These are phyloP conservation scores for Hemileccinum impolitum DNA, from an alignment of 768 basidiomycete species.

Conservation along the genomic window DNA sequence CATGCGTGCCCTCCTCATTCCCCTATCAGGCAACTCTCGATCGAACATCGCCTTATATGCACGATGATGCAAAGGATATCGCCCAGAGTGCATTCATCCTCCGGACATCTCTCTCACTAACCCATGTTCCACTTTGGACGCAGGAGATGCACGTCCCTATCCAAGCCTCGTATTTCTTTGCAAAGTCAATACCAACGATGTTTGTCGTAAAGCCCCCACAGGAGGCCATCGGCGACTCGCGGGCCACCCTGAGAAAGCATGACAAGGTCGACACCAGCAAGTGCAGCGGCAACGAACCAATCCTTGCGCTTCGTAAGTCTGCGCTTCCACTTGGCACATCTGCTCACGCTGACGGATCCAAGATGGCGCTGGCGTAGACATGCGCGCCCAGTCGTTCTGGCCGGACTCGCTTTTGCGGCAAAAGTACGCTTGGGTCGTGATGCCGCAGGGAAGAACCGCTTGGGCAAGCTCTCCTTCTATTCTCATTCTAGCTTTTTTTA, in stretches of 20 bases:
- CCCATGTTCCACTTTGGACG: slow-evolving; percentile 44
- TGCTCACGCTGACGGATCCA: slow-evolving; percentile 2
- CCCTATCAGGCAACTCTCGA: not conserved
- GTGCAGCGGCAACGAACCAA: slow-evolving; percentile 39
- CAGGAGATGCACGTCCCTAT: slow-evolving; percentile 36
- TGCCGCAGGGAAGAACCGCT: slow-evolving; percentile 79
- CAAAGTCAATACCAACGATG: slow-evolving; percentile 48
- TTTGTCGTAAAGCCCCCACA: slow-evolving; percentile 61
- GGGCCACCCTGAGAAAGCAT: not conserved
- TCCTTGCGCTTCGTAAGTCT: slow-evolving; percentile 62
- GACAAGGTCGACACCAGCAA: not conserved
- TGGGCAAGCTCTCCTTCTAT: slow-evolving; percentile 53
- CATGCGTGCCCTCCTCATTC: slow-evolving; percentile 18
- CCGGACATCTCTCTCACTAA: slow-evolving; percentile 40
- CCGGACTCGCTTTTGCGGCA: slow-evolving; percentile 57
- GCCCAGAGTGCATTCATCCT: slow-evolving; percentile 20
- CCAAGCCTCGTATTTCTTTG: slow-evolving; percentile 57
- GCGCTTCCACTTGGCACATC: not conserved
- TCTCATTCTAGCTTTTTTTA: not conserved
- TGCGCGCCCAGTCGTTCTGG: slow-evolving; percentile 57
- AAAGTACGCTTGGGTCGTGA: slow-evolving; percentile 65
- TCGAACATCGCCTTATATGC: not conserved
- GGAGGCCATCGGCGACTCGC: slow-evolving; percentile 23
- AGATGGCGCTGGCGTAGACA: slow-evolving; percentile 90
- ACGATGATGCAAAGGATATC: too few species aligned